These are phyloP conservation scores for Colletotrichum euphorbiae DNA, from an alignment of 2,329 filamentous ascomycete species.

Conservation along the genomic window DNA sequence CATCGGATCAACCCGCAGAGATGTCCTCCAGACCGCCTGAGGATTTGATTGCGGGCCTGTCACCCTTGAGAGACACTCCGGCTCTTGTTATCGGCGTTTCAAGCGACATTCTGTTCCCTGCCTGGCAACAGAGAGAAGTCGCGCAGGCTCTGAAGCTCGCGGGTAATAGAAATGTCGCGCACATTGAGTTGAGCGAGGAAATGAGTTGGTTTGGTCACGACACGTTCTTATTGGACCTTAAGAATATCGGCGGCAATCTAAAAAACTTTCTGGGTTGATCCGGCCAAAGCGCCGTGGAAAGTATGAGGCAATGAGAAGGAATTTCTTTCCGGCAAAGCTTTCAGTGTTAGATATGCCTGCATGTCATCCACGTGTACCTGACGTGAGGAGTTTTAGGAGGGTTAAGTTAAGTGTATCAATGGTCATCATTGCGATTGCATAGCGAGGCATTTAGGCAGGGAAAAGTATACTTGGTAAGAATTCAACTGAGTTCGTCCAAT, in stretches of 20 bases:
- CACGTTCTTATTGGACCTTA: conserved; percentile 91
- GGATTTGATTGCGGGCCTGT: conserved; percentile 83
- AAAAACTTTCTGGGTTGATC: conserved; percentile 78
- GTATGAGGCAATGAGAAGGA: too few relatives aligned
- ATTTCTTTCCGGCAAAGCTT: too few relatives aligned
- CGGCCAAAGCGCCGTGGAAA: not conserved
- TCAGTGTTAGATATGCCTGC: too few relatives aligned
- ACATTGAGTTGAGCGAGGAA: conserved; percentile 94
- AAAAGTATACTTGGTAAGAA: not conserved
- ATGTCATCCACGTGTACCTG: too few relatives aligned
- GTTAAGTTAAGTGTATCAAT: too few relatives aligned
- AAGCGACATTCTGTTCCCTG: conserved; percentile 95
- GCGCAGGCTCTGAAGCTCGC: conserved; percentile 81
- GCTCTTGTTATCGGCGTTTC: conserved; percentile 93
- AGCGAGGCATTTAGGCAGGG: conserved; percentile 4
- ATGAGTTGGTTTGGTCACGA: conserved; percentile 96
- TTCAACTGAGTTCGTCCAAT: too few relatives aligned
- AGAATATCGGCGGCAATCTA: conserved; percentile 89
- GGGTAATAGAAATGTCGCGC: conserved; percentile 85
- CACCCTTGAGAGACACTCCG: conserved; percentile 78
- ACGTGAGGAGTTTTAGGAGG: too few relatives aligned
- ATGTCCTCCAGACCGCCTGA: conserved; percentile 70
- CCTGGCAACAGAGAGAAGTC: conserved; percentile 97
- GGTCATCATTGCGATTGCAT: not conserved
- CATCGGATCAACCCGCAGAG: conserved; percentile 45